phyloP scores from a whole-genome alignment of 805 yeast genomes.

The Lachancea sp. region DNA sequence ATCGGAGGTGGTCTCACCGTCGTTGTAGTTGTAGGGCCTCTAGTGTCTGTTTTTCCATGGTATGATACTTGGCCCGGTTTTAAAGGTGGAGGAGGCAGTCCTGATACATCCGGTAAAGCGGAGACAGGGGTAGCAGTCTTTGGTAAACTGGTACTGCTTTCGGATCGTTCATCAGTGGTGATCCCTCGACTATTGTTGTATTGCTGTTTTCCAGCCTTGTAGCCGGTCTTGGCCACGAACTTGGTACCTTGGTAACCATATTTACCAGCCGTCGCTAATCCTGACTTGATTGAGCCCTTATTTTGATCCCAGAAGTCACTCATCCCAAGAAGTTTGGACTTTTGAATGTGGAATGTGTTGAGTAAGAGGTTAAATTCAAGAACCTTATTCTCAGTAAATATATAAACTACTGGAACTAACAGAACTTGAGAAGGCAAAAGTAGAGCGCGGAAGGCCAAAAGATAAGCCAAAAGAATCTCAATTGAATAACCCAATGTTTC shows the following conservation, averaged over 20 bases:
- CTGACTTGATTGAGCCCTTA: slow-evolving; percentile 35
- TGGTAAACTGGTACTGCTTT: neutral
- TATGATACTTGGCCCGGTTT: slow-evolving; percentile 35
- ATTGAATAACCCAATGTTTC: no score
- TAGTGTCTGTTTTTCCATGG: slow-evolving; percentile 8
- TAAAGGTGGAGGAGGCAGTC: slow-evolving; percentile 37
- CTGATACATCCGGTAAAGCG: slow-evolving; percentile 13
- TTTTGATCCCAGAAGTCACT: slow-evolving; percentile 38
- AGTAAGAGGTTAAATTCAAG: slow-evolving; percentile 11
- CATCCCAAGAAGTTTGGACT: slow-evolving; percentile 12
- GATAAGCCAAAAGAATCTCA: no score
- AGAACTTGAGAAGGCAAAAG: no score
- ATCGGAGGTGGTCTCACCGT: neutral
- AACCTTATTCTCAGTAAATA: neutral
- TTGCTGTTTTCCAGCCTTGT: slow-evolving; percentile 35
- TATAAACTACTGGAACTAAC: no score
- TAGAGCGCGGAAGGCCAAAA: no score
- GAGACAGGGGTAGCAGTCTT: slow-evolving; percentile 9
- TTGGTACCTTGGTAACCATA: slow-evolving; percentile 36
- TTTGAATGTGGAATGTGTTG: neutral
- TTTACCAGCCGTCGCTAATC: slow-evolving; percentile 34
- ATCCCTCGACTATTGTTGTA: slow-evolving; percentile 17
- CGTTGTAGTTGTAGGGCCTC: neutral
- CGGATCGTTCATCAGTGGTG: neutral
- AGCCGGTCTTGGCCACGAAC: slow-evolving; percentile 37